Evolutionary conservation across 305 asterid species (phyloP), one percentile per base, ranked within the genome.

Genomic region (Solanum aculeatissimum): DNA sequence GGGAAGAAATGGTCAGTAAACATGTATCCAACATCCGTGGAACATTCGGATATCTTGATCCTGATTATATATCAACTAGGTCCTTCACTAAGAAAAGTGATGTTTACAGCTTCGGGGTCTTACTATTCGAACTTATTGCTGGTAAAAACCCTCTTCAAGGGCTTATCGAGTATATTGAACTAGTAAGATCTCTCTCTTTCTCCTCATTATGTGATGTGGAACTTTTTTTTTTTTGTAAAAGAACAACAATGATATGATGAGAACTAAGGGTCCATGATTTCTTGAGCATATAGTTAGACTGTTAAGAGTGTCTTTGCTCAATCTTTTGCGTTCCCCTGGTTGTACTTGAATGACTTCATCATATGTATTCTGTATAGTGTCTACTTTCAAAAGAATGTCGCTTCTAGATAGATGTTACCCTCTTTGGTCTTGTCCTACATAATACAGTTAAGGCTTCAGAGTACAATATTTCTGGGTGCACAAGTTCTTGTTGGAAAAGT

Each of bases 141-240:
- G 97, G 95, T 83, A 90, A 94, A 90, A 95, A 92, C 81, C 98
- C 98, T 60, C 96, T 92, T 85, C 97, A 95, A 84, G 98, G 98
- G 80, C 93, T 95, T 47, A 92, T 92, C 91, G 98, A 95, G 88
- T 86, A 92, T 60, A 94, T 94, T 54, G 97, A 93, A 86, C 94
- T 95, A 54, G 98, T 95, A 92, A 92, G 95, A 84, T 42, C 58
- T 12, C 35, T 66, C 81, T 74, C 63, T 72, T 5, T 27, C 16
- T 7, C 7, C 60, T 27, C 63, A 49, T 75, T 51, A 27, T 77
- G 18, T 71, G 7, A 42, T 65, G 45, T 75, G 55, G 16, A 7
- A 19, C 25, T 35, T 57, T 87, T 81, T 85, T 72, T 23, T 43
- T 55, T 42, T 16, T 74, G 32, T 3, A 2, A 55, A 55, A 55